Conservation (phyloP, 2,329 filamentous ascomycete genomes). For the Orbilia brochopaga region DNA sequence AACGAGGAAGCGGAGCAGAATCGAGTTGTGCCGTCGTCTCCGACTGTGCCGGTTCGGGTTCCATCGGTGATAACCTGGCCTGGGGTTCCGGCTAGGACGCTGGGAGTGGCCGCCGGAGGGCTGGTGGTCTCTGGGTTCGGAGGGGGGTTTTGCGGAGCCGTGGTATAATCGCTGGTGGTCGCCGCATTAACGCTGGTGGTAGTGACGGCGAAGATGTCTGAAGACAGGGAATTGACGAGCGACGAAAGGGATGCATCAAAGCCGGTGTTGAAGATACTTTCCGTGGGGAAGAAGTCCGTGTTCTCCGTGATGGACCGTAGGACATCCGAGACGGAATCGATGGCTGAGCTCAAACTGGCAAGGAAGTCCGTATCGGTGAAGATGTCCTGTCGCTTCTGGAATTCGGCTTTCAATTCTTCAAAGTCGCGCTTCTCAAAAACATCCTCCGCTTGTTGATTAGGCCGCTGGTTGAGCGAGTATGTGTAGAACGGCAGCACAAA, state of each 20-base stretch:
- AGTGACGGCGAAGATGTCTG: slow-evolving; percentile 18
- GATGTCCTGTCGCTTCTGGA: slow-evolving; percentile 38
- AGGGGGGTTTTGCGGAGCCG: not conserved
- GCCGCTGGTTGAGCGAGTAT: slow-evolving; percentile 40
- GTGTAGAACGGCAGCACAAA: slow-evolving; percentile 41
- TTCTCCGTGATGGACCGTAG: slow-evolving; percentile 32
- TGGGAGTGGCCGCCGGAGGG: not conserved
- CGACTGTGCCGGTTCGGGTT: slow-evolving; percentile 41
- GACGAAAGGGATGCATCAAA: slow-evolving; percentile 43
- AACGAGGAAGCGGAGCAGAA: slow-evolving; percentile 38
- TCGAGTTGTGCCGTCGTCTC: slow-evolving; percentile 39
- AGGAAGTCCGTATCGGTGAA: slow-evolving; percentile 18
- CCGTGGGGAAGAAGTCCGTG: slow-evolving; percentile 8
- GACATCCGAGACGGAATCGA: slow-evolving; percentile 33
- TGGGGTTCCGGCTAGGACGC: slow-evolving; percentile 14
- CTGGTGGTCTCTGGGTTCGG: not conserved
- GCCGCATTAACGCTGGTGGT: not conserved
- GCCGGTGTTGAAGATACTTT: slow-evolving; percentile 16
- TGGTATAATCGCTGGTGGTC: not conserved
- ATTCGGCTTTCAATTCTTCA: slow-evolving; percentile 27
- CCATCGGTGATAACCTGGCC: slow-evolving; percentile 45
- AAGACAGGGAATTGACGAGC: slow-evolving; percentile 38
- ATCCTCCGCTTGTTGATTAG: slow-evolving; percentile 34
- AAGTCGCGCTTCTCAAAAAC: slow-evolving; percentile 42
- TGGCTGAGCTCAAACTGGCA: slow-evolving; percentile 33